Evolutionary conservation across 2,329 filamentous ascomycete species (phyloP).

Genomic region (Alternaria brassicicola): DNA sequence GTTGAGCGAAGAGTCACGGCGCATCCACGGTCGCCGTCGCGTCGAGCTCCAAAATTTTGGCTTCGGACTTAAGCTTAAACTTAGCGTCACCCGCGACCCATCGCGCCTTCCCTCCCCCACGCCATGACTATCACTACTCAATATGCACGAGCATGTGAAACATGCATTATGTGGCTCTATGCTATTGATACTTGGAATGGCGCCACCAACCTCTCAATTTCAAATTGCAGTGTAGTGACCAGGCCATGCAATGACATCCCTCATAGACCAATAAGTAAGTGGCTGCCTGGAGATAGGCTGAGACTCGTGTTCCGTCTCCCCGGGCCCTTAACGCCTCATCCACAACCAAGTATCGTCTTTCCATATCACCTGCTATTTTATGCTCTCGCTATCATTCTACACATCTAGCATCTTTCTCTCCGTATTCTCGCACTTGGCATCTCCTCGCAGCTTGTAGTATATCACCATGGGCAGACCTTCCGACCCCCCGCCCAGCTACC

Average conservation of each 20-base stretch:
- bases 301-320: slow-evolving; percentile 33
- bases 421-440: neutral
- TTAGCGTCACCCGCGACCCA: slow-evolving; percentile 31
- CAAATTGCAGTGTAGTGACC: too few species aligned
- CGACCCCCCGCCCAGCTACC: slow-evolving; percentile 30
- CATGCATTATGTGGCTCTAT: neutral
- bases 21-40: slow-evolving; percentile 10
- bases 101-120: slow-evolving; percentile 11
- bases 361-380: neutral
- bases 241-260: slow-evolving; percentile 5
- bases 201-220: too few species aligned
- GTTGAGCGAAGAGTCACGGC: slow-evolving; percentile 3
- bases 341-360: slow-evolving; percentile 11
- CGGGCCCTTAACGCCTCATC: slow-evolving; percentile 19
- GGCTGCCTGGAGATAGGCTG: slow-evolving; percentile 33
- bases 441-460: neutral
- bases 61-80: slow-evolving; percentile 37
- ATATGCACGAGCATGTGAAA: neutral
- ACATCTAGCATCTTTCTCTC: neutral
- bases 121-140: neutral
- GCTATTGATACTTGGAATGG: neutral
- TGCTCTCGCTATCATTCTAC: neutral
- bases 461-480: slow-evolving; percentile 41
- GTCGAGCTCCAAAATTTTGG: slow-evolving; percentile 35
- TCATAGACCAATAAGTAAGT: slow-evolving; percentile 19